Base-by-base conservation (phyloP, 2,329 filamentous ascomycete genomes). In the Exophiala mesophila region DNA sequence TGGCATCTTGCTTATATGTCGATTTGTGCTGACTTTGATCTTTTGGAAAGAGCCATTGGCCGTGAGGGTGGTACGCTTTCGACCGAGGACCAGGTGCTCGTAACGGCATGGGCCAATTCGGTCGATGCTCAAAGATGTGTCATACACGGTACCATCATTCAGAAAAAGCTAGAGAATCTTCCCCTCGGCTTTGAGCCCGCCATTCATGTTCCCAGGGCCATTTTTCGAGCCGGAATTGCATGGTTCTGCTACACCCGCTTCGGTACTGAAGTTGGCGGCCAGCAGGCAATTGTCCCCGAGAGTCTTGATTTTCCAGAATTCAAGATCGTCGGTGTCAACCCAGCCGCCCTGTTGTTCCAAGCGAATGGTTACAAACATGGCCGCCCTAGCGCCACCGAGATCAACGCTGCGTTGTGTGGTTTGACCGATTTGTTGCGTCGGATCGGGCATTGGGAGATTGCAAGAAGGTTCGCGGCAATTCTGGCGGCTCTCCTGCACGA, bases 1-100 rank as follows among this genome's bases (percentile, higher is more conserved):
- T 62, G 59, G 59, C 59, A 62, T 31, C 55, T 53, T 0, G 50
- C 57, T 5, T 59, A 54, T 24, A 60, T 62, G 30, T 48, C 41
- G 4, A 38, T 61, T 1, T 53, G 57, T 31, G 54, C 53, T 2
- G 57, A 62, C 29, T 52, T 61, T 18, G 52, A 61, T 26, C 44
- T 56, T 2, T 35, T 61, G 12, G 59, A 62, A 36, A 49, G 52
- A 39, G 52, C 55, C 2, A 50, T 55, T 10, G 58, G 59, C 5
- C 55, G 58, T 12, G 53, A 60, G 21, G 59, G 59, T 1, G 37
- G 45, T 12, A 20, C 45, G 5, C 44, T 55, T 10, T 47, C 46
- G 15, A 39, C 54, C 8, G 45, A 41, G 24, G 42, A 35, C 29
- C 47, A 46, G 10, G 10, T 40, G n/a, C 31, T 38, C 7, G 49